Evolutionary conservation across 2,329 filamentous ascomycete genomes (phyloP).

Genomic region (Capronia americana): DNA sequence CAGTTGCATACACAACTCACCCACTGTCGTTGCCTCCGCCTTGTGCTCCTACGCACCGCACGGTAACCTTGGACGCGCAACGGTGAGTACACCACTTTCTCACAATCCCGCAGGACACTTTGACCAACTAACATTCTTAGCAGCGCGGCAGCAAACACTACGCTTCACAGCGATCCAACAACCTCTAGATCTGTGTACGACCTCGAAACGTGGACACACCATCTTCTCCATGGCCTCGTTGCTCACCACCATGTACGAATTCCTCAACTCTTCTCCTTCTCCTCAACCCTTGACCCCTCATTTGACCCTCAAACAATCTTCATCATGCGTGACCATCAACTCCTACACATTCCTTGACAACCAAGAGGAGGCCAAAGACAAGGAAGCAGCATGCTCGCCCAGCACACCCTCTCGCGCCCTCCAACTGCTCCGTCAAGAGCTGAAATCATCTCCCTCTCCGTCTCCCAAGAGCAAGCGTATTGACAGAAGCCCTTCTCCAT

Average conservation of each 20-base stretch:
- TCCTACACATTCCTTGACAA: constrained; percentile 37
- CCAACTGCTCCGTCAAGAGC: constrained; percentile 44
- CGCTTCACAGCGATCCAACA: constrained; percentile 7
- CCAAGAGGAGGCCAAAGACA: constrained; percentile 21
- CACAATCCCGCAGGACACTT: constrained; percentile 24
- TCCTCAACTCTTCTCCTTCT: constrained; percentile 45
- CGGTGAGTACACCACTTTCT: neutral
- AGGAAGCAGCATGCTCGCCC: constrained; percentile 22
- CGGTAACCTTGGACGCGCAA: neutral
- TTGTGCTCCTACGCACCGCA: neutral
- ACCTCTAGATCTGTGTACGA: neutral
- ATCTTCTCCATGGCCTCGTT: constrained; percentile 65
- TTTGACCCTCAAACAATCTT: constrained; percentile 40
- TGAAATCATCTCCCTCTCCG: constrained; percentile 44
- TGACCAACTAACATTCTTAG: constrained; percentile 31
- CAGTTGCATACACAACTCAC: neutral
- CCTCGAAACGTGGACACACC: constrained; percentile 10
- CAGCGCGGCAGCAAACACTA: constrained; percentile 19
- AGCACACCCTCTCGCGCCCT: constrained; percentile 40
- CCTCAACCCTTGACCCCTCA: constrained; percentile 42
- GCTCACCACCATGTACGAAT: constrained; percentile 80
- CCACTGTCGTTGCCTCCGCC: neutral
- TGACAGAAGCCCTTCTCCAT: constrained; percentile 45
- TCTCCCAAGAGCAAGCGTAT: constrained; percentile 44
- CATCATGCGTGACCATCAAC: constrained; percentile 43